Evolutionary conservation across 139 green algal species (phyloP), one percentile per base, ranked within the genome.

Genomic region (Deuterostichococcus epilithicus): DNA sequence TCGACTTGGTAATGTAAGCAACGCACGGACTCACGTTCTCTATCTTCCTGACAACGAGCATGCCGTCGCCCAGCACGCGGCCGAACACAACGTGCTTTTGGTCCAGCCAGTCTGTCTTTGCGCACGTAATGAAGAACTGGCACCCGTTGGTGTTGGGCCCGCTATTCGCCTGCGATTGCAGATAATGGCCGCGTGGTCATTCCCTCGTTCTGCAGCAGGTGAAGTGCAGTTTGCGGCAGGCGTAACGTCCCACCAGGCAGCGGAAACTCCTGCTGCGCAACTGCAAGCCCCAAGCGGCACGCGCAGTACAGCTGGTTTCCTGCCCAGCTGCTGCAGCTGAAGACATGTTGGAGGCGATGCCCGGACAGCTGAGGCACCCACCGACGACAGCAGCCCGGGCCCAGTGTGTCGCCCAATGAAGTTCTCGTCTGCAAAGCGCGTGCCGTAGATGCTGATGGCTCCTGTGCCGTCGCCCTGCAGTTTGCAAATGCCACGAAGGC

Each of bases 71-170:
- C 20, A 98, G 33, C 35, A 97, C 90, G 23, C 94, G 81, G 33
- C 88, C 88, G 88, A 97, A 97, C 34, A 97, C 91, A 3, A 97
- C 92, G 81, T 98, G 95, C 88, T 99, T 99, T 79, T 89, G 85
- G 83, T 99, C 95, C 23, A 99, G 86, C 95, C 94, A 98, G 65
- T 98, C 94, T 35, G 83, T 88, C 78, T 96, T 95, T 18, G 89
- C 92, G 76, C 90, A 97, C 13, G 96, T 98, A 42, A 99, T 86
- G 84, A 99, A 99, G 80, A 99, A 99, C 85, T 99, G 92, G 79
- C 93, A 95, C 26, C 93, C 93, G 80, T 97, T 97, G 34, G 82
- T 90, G 84, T 95, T 88, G 32, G 88, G 85, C 3, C 93, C 93
- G 72, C 81, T 90, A 85, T 97, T 97, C 5, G 91, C 92, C 88